phyloP scores from a whole-genome alignment of 1,284 basidiomycete species.

The Trametes hirsuta region DNA sequence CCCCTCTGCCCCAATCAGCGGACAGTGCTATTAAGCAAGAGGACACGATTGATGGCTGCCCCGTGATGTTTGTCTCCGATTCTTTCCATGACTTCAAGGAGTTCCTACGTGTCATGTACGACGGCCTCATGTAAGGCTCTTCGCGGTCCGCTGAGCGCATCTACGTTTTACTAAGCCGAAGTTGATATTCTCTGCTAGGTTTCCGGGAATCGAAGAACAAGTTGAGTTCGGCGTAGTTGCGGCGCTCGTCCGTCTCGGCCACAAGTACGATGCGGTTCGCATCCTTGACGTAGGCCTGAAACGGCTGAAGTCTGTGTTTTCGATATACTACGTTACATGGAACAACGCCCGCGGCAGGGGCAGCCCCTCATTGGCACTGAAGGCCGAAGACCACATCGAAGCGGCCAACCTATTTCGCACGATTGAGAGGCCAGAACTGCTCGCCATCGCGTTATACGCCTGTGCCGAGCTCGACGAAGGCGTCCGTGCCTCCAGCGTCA shows the following conservation, averaged over 20 bases:
- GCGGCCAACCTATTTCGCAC: neutral
- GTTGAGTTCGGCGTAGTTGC: neutral
- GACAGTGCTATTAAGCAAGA: neutral
- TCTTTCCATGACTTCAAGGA: neutral
- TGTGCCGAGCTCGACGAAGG: too few relatives aligned
- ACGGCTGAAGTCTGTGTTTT: neutral
- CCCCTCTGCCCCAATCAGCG: neutral
- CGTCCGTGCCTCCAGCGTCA: too few relatives aligned
- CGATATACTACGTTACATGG: neutral
- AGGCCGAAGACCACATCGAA: neutral
- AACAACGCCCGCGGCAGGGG: neutral
- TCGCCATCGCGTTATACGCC: too few relatives aligned
- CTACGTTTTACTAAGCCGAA: too few relatives aligned
- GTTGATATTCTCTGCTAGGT: neutral
- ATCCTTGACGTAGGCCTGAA: neutral
- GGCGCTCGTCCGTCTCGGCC: slow-evolving; percentile 4
- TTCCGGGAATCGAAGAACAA: neutral
- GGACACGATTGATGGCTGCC: slow-evolving; percentile 2
- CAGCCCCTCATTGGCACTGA: neutral
- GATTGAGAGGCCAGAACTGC: too few relatives aligned
- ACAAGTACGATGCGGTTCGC: neutral
- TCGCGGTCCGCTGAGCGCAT: too few relatives aligned
- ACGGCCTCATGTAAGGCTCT: neutral
- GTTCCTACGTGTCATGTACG: slow-evolving; percentile 1
- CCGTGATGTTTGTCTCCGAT: neutral